Evolutionary conservation across 2,329 filamentous ascomycete species (phyloP).

Genomic region (Colletotrichum noveboracense): DNA sequence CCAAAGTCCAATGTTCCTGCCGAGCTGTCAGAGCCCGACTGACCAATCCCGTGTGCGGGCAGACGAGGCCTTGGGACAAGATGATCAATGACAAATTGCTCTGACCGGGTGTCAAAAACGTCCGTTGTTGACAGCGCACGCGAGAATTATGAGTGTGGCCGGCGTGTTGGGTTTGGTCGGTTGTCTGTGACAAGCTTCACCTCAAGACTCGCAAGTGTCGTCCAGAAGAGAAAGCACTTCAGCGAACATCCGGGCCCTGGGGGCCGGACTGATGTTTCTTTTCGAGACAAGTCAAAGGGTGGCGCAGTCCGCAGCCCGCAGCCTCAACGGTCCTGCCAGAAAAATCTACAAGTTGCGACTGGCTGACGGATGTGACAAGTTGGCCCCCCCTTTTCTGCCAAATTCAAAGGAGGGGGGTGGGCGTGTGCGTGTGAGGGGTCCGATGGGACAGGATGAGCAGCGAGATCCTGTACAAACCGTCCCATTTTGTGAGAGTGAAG

Average conservation of each 20-base stretch:
- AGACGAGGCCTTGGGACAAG: constrained; percentile 4
- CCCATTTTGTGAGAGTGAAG: neutral
- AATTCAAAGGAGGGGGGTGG: neutral
- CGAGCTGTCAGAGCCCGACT: constrained; percentile 4
- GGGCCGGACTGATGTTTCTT: constrained; percentile 13
- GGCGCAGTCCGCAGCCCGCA: constrained; percentile 9
- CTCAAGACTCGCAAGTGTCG: constrained; percentile 19
- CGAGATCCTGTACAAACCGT: constrained; percentile 13
- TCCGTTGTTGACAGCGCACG: constrained; percentile 8
- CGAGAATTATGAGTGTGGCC: neutral
- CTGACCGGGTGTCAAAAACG: constrained; percentile 12
- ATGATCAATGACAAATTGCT: constrained; percentile 5
- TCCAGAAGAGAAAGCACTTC: constrained; percentile 16
- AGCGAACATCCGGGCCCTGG: neutral
- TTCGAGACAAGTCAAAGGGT: constrained; percentile 11
- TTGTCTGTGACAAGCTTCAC: constrained; percentile 18
- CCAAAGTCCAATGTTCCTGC: neutral
- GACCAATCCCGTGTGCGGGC: constrained; percentile 4
- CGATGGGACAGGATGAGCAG: constrained; percentile 1
- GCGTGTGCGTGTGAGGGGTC: neutral
- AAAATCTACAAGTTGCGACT: constrained; percentile 15
- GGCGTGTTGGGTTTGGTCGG: neutral
- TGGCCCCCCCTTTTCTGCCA: neutral
- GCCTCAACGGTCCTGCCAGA: constrained; percentile 14
- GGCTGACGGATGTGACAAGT: constrained; percentile 21